Percentiles rank a stretch among this genome's conserved stretches.
Conservation (phyloP, 1,139 yeast species). For the Yamadazyma blattariae region DNA sequence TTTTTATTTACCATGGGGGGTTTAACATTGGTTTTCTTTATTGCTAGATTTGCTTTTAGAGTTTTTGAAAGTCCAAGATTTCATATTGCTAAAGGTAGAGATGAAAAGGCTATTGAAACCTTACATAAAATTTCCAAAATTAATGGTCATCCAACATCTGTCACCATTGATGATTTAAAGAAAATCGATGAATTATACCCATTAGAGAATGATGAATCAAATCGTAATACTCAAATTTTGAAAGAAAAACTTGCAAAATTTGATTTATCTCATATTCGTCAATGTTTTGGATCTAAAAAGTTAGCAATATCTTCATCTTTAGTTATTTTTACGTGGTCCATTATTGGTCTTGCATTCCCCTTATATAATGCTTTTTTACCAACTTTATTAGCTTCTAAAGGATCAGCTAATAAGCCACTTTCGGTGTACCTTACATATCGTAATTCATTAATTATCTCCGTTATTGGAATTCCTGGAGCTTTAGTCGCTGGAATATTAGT, state of each 20-base stretch:
- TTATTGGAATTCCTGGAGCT: conserved; percentile 42
- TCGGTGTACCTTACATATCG: conserved; percentile 37
- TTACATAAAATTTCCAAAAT: conserved; percentile 35
- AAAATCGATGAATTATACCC: conserved; percentile 23
- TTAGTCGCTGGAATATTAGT: conserved; percentile 38
- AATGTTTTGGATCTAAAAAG: conserved; percentile 34
- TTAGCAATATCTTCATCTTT: conserved; percentile 32
- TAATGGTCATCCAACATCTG: conserved; percentile 21
- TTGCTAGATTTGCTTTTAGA: conserved; percentile 31
- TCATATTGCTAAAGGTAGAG: conserved; percentile 37
- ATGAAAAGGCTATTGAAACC: conserved; percentile 33
- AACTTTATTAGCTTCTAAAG: conserved; percentile 33
- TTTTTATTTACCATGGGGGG: conserved; percentile 42
- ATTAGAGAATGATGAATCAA: conserved; percentile 6
- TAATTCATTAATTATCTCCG: conserved; percentile 40
- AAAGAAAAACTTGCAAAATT: conserved; percentile 26
- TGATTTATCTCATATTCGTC: conserved; percentile 30
- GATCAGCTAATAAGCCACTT: conserved; percentile 28
- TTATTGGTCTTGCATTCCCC: conserved; percentile 47
- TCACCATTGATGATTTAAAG: conserved; percentile 32
- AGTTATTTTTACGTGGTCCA: conserved; percentile 40
- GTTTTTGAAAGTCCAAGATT: conserved; percentile 41
- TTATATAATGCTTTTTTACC: conserved; percentile 45
- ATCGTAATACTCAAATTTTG: conserved; percentile 9
- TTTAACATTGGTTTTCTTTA: conserved; percentile 34